phyloP scores from a whole-genome alignment of 306 rosid species.

The Canavalia gladiata region DNA sequence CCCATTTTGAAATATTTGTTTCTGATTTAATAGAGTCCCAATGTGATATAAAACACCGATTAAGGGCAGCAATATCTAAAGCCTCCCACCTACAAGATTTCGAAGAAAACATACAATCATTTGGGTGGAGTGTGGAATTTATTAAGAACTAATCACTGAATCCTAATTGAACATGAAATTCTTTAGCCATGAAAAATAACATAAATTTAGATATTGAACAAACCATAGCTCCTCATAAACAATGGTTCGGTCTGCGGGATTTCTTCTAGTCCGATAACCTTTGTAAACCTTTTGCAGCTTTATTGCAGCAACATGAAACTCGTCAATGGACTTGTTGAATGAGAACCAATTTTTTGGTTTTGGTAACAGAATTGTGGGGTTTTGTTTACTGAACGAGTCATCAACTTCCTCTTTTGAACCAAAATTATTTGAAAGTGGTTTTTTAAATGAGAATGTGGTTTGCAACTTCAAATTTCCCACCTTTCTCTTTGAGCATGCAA shows the following conservation, averaged over 20 bases:
- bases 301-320: constrained; percentile 72
- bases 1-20: constrained; percentile 79
- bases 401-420: constrained; percentile 34
- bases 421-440: constrained; percentile 40
- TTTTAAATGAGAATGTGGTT: constrained; percentile 52
- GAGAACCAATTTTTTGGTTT: constrained; percentile 46
- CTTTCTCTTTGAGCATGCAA: constrained; percentile 49
- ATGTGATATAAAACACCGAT: constrained; percentile 63
- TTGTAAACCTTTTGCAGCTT: constrained; percentile 84
- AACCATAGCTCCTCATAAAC: constrained; percentile 88
- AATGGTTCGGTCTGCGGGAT: constrained; percentile 87
- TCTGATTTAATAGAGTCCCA: constrained; percentile 69
- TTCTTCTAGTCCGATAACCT: constrained; percentile 82
- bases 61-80: constrained; percentile 69
- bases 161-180: not conserved
- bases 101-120: constrained; percentile 31
- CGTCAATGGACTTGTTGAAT: constrained; percentile 49
- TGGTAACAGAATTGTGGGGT: constrained; percentile 16
- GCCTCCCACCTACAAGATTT: constrained; percentile 79
- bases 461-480: constrained; percentile 52
- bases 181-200: not conserved
- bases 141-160: not conserved
- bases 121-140: not conserved
- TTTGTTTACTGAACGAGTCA: constrained; percentile 34
- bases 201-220: constrained; percentile 40